These are phyloP conservation scores for Globisporangium acanthophoron DNA, from an alignment of 352 stramenopile species.

Conservation along the genomic window DNA sequence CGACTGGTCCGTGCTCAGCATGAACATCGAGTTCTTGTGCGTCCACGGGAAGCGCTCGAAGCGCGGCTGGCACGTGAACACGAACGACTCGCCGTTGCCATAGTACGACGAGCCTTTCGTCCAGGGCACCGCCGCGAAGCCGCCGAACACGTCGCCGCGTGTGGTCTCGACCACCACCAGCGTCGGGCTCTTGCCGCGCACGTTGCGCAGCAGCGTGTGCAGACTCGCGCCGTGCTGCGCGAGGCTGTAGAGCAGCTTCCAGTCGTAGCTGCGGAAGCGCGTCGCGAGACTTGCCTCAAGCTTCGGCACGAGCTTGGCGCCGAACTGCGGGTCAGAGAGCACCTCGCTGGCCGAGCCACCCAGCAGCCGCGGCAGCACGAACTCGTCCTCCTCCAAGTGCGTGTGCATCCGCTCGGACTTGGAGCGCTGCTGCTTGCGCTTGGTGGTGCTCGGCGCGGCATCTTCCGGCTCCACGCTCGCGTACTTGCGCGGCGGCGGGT, in stretches of 20 bases:
- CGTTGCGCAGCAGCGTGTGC: constrained; percentile 47
- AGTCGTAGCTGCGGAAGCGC: constrained; percentile 54
- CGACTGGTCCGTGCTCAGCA: constrained; percentile 59
- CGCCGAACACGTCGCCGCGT: constrained; percentile 59
- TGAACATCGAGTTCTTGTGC: constrained; percentile 59
- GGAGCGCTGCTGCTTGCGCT: constrained; percentile 19
- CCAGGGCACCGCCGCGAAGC: constrained; percentile 47
- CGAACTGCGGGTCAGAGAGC: constrained; percentile 33
- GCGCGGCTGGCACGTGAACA: constrained; percentile 54
- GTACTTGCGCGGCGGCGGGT: constrained; percentile 3
- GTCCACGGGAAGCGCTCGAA: constrained; percentile 66
- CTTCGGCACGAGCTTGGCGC: constrained; percentile 44
- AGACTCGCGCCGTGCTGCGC: constrained; percentile 65
- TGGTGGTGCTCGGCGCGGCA: not conserved
- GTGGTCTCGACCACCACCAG: constrained; percentile 62
- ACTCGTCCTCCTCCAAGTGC: constrained; percentile 27
- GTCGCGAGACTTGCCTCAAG: constrained; percentile 50
- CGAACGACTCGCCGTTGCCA: constrained; percentile 62
- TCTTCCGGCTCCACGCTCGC: constrained; percentile 10
- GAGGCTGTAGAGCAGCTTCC: constrained; percentile 58
- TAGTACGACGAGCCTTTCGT: constrained; percentile 53
- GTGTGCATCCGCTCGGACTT: constrained; percentile 24
- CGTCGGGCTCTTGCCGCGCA: constrained; percentile 29
- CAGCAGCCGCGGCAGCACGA: constrained; percentile 40
- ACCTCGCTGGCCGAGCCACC: constrained; percentile 37